phyloP scores from a whole-genome alignment of 768 basidiomycete genomes.

The Calocybe indica region DNA sequence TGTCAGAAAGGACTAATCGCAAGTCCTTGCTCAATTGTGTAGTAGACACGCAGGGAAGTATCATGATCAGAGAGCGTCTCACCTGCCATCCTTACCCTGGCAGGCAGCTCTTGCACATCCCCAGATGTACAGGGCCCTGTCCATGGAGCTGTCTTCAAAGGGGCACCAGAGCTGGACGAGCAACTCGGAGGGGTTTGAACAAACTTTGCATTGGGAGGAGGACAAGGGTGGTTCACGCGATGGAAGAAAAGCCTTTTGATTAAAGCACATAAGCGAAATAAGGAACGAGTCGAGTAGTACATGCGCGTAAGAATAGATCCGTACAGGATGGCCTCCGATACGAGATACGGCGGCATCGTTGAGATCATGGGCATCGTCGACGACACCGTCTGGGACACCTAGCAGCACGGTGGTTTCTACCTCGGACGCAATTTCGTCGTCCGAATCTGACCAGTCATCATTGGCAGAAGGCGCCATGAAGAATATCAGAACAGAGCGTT shows the following conservation, averaged over 20 bases:
- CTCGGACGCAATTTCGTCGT: constrained; percentile 50
- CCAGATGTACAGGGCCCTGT: constrained; percentile 83
- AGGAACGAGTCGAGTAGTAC: constrained; percentile 37
- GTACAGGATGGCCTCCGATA: constrained; percentile 87
- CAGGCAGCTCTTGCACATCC: constrained; percentile 67
- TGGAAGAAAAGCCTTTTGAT: constrained; percentile 66
- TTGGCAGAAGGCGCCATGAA: constrained; percentile 38
- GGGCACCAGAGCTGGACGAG: constrained; percentile 90
- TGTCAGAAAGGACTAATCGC: constrained; percentile 1
- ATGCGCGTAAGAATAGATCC: constrained; percentile 39
- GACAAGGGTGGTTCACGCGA: constrained; percentile 54
- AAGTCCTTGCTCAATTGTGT: too few species aligned
- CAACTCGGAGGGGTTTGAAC: constrained; percentile 71
- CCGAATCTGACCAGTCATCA: constrained; percentile 80
- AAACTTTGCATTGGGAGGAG: constrained; percentile 67
- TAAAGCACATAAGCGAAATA: constrained; percentile 37
- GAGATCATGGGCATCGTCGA: constrained; percentile 54
- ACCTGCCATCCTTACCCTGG: constrained; percentile 77
- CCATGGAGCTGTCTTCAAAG: constrained; percentile 77
- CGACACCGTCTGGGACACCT: constrained; percentile 73
- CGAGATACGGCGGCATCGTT: constrained; percentile 81
- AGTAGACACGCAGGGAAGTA: constrained; percentile 7
- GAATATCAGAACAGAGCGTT: constrained; percentile 11
- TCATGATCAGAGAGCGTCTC: constrained; percentile 21
- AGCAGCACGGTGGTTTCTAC: constrained; percentile 71